phyloP scores from a whole-genome alignment of 306 rosid genomes.

The barrel medic (Medicago truncatula) region DNA sequence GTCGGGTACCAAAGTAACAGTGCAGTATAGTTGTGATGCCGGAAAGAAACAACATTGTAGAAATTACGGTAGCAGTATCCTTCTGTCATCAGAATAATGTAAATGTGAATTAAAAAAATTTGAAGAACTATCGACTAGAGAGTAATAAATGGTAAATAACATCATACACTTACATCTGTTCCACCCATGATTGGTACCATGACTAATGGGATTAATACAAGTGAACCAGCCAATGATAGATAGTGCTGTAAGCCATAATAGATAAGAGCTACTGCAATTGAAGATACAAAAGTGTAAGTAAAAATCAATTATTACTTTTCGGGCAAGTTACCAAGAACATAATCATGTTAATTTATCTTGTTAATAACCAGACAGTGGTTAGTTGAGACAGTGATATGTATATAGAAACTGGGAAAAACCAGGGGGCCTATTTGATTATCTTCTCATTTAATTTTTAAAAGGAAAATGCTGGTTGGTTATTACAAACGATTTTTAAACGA shows the following conservation, averaged over 20 bases:
- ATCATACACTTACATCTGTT: slow-evolving; percentile 76
- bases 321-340: slow-evolving; percentile 36
- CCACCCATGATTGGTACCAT: slow-evolving; percentile 96
- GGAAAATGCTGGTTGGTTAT: no score
- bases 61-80: slow-evolving; percentile 87
- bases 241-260: slow-evolving; percentile 91
- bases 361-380: no score
- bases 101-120: slow-evolving; percentile 25
- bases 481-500: no score
- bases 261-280: slow-evolving; percentile 68
- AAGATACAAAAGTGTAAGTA: slow-evolving; percentile 39
- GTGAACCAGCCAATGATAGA: slow-evolving; percentile 90
- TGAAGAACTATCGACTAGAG: slow-evolving; percentile 31
- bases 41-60: slow-evolving; percentile 88
- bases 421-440: no score
- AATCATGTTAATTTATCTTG: slow-evolving; percentile 14
- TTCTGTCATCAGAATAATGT: slow-evolving; percentile 58
- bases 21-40: slow-evolving; percentile 87
- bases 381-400: no score
- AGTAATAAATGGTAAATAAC: slow-evolving; percentile 25
- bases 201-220: slow-evolving; percentile 82
- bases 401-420: no score
- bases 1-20: slow-evolving; percentile 82
- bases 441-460: no score
- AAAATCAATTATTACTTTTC: slow-evolving; percentile 17